phyloP scores from a whole-genome alignment of 2,329 filamentous ascomycete genomes.

The Fusarium equiseti region DNA sequence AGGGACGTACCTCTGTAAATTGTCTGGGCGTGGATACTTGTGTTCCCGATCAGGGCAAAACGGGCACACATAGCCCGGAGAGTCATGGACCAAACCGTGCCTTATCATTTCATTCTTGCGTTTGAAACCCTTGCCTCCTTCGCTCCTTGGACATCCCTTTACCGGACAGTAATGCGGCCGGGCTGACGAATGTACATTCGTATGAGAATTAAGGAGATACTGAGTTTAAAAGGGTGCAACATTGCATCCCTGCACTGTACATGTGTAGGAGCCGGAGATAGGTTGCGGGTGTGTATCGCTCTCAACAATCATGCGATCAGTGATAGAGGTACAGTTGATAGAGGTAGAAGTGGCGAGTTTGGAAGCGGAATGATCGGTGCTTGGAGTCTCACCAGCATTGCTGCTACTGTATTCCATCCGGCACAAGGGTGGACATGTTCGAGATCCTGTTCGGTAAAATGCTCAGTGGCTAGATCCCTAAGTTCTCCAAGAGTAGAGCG shows the following conservation, averaged over 20 bases:
- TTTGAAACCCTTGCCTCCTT: slow-evolving; percentile 76
- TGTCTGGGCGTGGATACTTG: slow-evolving; percentile 94
- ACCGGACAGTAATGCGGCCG: slow-evolving; percentile 76
- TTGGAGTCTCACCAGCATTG: slow-evolving; percentile 61
- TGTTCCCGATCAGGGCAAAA: slow-evolving; percentile 96
- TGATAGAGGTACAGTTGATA: slow-evolving; percentile 49
- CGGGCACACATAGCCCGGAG: slow-evolving; percentile 94
- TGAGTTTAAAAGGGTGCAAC: slow-evolving; percentile 82
- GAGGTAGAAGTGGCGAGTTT: slow-evolving; percentile 55
- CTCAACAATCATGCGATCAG: slow-evolving; percentile 70
- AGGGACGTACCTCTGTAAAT: slow-evolving; percentile 81
- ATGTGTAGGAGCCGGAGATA: slow-evolving; percentile 68
- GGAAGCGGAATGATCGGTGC: slow-evolving; percentile 58
- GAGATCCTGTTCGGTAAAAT: slow-evolving; percentile 51
- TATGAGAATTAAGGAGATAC: slow-evolving; percentile 82
- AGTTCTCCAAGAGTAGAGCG: slow-evolving; percentile 54
- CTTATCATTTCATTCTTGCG: slow-evolving; percentile 80
- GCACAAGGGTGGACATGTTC: slow-evolving; percentile 50
- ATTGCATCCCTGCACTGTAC: slow-evolving; percentile 72
- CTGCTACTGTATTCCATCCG: slow-evolving; percentile 59
- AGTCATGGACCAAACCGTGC: slow-evolving; percentile 90
- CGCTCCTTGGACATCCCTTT: slow-evolving; percentile 70
- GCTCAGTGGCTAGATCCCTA: slow-evolving; percentile 49
- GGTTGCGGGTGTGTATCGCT: slow-evolving; percentile 65
- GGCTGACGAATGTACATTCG: slow-evolving; percentile 75